Evolutionary conservation across 306 rosid species (phyloP).

Genomic region (Adenanthera pavonina): DNA sequence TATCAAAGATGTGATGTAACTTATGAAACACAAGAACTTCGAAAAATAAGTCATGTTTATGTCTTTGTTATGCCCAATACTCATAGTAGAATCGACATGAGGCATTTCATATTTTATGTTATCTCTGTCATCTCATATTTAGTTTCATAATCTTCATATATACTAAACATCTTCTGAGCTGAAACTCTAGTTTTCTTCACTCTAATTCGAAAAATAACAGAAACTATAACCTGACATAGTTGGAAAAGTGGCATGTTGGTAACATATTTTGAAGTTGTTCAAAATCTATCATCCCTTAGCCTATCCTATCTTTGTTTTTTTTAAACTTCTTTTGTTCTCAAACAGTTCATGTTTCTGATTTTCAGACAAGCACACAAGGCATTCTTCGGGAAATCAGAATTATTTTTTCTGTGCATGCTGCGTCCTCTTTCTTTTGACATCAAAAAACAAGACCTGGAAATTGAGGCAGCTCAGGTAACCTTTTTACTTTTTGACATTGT

Average conservation of each 20-base stretch:
- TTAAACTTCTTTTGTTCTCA: background rate
- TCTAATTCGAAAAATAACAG: background rate
- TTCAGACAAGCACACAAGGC: slow-evolving; percentile 54
- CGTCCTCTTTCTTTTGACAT: slow-evolving; percentile 59
- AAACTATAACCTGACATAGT: background rate
- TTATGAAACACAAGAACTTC: background rate
- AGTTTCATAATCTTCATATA: slow-evolving; percentile 2
- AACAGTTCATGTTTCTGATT: slow-evolving; percentile 24
- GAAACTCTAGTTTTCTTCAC: slow-evolving; percentile 18
- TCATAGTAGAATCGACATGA: background rate
- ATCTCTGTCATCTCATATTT: background rate
- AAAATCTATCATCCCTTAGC: background rate
- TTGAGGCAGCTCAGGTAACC: slow-evolving; percentile 69
- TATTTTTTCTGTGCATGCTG: slow-evolving; percentile 54
- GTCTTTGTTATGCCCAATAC: background rate
- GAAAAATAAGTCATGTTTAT: background rate
- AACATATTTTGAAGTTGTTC: background rate
- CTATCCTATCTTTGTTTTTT: background rate
- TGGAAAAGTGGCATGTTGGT: background rate
- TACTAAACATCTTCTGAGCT: background rate
- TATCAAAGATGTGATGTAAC: background rate
- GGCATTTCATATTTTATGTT: background rate
- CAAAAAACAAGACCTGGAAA: slow-evolving; percentile 58
- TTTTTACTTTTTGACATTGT: background rate
- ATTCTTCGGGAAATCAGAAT: slow-evolving; percentile 56